Evolutionary conservation across 2,329 filamentous ascomycete species (phyloP).

Genomic region (Pseudocercospora musae): DNA sequence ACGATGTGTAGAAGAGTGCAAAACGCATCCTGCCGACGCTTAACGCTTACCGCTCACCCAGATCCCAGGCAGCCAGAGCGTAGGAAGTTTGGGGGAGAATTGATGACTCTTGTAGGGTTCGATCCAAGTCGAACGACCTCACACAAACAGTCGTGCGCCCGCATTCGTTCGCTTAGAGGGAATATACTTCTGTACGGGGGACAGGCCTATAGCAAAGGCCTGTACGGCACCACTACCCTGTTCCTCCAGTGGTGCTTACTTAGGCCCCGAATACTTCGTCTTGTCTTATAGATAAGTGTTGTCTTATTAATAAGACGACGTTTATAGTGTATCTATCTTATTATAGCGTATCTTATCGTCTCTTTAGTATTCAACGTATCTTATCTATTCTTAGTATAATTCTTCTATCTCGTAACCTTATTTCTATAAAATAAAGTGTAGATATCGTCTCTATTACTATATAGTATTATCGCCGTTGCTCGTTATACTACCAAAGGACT

Average conservation of each 20-base stretch:
- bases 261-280: background rate
- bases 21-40: background rate
- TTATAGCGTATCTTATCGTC: background rate
- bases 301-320: too few species aligned
- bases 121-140: background rate
- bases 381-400: too few species aligned
- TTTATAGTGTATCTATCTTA: background rate
- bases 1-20: background rate
- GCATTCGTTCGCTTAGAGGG: background rate
- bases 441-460: too few species aligned
- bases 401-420: too few species aligned
- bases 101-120: background rate
- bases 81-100: background rate
- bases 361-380: too few species aligned
- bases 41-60: background rate
- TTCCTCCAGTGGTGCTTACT: too few species aligned
- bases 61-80: background rate
- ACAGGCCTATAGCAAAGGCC: too few species aligned
- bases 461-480: too few species aligned
- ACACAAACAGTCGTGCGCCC: background rate
- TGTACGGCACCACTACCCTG: too few species aligned
- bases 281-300: background rate
- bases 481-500: too few species aligned
- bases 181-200: too few species aligned
- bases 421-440: too few species aligned